phyloP scores from a whole-genome alignment of 768 basidiomycete species.

The Mrakia hoshinonis region DNA sequence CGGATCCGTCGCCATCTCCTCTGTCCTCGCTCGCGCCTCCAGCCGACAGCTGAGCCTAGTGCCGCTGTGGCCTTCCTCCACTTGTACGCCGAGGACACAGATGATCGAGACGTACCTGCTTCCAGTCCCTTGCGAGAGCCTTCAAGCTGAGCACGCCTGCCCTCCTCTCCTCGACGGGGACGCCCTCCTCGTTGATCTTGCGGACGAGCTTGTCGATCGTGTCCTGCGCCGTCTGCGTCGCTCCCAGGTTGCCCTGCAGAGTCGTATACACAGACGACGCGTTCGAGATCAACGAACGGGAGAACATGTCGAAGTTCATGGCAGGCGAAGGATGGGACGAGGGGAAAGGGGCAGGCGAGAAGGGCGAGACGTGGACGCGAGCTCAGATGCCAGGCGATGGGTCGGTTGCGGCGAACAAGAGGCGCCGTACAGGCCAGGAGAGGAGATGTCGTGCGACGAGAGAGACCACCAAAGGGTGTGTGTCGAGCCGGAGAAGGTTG shows the following conservation, averaged over 20 bases:
- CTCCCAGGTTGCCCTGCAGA: conserved; percentile 40
- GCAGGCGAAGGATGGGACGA: not conserved
- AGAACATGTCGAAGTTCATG: conserved; percentile 27
- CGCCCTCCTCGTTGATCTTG: conserved; percentile 69
- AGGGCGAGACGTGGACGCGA: not conserved
- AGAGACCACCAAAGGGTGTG: no score
- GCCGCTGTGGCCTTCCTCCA: not conserved
- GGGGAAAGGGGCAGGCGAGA: not conserved
- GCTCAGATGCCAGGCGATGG: not conserved
- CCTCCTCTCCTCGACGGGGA: conserved; percentile 78
- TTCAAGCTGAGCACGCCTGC: conserved; percentile 91
- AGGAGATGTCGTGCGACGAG: no score
- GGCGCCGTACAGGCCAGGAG: no score
- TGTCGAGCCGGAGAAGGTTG: no score
- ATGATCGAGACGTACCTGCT: conserved; percentile 42
- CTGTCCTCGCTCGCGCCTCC: not conserved
- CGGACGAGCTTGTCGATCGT: conserved; percentile 83
- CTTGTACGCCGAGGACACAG: not conserved
- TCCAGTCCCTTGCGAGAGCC: conserved; percentile 83
- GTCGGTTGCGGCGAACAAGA: not conserved
- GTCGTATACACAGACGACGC: conserved; percentile 39
- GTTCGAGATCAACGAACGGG: conserved; percentile 21
- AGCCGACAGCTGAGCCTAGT: not conserved
- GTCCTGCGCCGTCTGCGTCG: conserved; percentile 71
- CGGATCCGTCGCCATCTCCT: not conserved